Conservation (phyloP, 192 early-diverging fungal genomes). For the Lobosporangium transversale region DNA sequence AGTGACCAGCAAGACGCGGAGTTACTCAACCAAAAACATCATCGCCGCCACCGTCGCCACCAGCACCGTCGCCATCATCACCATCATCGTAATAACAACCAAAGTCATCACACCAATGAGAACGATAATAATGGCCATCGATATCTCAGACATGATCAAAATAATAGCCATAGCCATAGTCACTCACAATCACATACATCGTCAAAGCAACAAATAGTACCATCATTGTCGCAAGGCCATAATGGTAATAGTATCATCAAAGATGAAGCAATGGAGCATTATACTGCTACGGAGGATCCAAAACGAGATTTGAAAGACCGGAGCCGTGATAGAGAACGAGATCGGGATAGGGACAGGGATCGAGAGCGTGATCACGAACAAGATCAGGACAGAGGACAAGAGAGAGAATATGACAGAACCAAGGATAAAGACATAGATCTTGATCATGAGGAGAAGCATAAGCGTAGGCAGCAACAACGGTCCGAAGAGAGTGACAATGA, state of each 20-base stretch:
- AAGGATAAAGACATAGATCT: not conserved
- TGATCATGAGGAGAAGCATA: no score
- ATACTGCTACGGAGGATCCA: not conserved
- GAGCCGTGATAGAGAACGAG: slow-evolving; percentile 4
- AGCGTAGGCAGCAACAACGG: no score
- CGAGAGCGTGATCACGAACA: slow-evolving; percentile 14
- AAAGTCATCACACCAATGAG: not conserved
- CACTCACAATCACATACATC: not conserved
- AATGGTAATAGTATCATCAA: not conserved
- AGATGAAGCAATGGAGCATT: not conserved
- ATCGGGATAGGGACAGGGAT: slow-evolving; percentile 1
- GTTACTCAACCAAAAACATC: slow-evolving; percentile 19
- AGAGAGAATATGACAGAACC: slow-evolving; percentile 1
- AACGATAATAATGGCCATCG: not conserved
- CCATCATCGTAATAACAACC: not conserved
- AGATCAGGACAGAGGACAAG: slow-evolving; percentile 4
- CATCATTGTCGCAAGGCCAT: no score
- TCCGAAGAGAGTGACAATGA: slow-evolving; percentile 1
- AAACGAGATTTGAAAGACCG: slow-evolving; percentile 14
- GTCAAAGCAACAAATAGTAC: not conserved
- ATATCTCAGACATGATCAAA: not conserved
- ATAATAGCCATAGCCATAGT: slow-evolving; percentile 4
- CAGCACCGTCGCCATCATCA: not conserved
- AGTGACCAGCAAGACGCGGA: slow-evolving; percentile 44
- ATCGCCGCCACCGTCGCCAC: slow-evolving; percentile 6